Base-by-base conservation (phyloP, 768 basidiomycete genomes). In the Podaxis mareebaensis region DNA sequence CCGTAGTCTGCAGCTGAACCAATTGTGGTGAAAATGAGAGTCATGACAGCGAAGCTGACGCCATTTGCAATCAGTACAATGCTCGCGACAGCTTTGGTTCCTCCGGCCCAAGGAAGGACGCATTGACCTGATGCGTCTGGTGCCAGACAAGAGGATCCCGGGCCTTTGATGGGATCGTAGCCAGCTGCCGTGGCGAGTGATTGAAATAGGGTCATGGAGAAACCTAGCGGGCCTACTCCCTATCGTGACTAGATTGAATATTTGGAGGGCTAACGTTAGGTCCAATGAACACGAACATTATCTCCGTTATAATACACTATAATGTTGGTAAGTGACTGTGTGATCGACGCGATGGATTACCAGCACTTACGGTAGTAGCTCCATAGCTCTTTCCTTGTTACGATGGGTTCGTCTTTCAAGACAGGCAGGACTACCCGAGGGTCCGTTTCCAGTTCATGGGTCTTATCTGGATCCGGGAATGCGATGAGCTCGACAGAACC, bases 291-390 rank as follows among this genome's bases (percentile, higher is more conserved):
- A 64, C 81, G n/a, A 67, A 90, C 89, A 73, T 91, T 92, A 66
- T 92, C 85, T 58, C 91, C 91, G 63, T 92, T 93, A 74, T 87
- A 90, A 69, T 92, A 92, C 62, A 92, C 91, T 93, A 58, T 52
- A 36, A 49, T 53, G 63, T 42, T 10, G 65, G 58, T 36, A 17
- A 42, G 33, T 44, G 39, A n/a, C 8, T 51, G 44, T 17, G 13
- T 30, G 17, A 11, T n/a, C 39, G 15, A 13, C n/a, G 11, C 24
- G 12, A 17, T 58, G 7, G 36, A 38, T 7, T 2, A 52, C 11
- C 10, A 48, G 4, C 20, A 83, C 85, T 36, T 54, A 91, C 90
- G 65, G 71, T 92, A 92, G 69, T 92, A 93, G 58, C 85, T 86
- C 92, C 91, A 93, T 7, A 93, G 76, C 70, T 93, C 92, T 69